These are phyloP conservation scores for Aspergillus ibericus DNA, from an alignment of 2,329 filamentous ascomycete species.

Conservation along the genomic window DNA sequence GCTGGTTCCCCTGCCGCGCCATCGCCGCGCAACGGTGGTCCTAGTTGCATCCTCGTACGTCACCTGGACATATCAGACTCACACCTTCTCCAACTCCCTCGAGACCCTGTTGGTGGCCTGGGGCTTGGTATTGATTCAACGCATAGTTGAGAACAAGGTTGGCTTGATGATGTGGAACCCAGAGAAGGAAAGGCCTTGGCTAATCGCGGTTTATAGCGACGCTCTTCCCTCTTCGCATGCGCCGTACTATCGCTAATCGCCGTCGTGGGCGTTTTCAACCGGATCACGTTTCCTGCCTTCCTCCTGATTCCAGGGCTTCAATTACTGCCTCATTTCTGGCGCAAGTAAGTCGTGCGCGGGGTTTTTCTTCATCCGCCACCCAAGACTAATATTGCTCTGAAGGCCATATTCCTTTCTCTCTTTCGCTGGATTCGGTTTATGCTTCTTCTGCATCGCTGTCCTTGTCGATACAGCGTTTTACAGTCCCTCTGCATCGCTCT, in stretches of 20 bases:
- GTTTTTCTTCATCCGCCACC: background rate
- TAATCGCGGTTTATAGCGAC: conserved; percentile 55
- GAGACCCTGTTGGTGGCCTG: conserved; percentile 91
- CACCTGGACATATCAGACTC: conserved; percentile 97
- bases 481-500: conserved; percentile 36
- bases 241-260: conserved; percentile 75
- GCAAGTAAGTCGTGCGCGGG: conserved; percentile 60
- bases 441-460: conserved; percentile 72
- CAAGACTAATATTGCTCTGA: conserved; percentile 15
- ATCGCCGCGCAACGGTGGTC: conserved; percentile 71
- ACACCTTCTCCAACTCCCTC: conserved; percentile 97
- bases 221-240: conserved; percentile 73
- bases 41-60: conserved; percentile 95
- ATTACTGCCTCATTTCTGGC: conserved; percentile 80
- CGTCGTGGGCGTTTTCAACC: conserved; percentile 89
- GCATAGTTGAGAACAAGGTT: conserved; percentile 78
- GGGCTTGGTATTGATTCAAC: conserved; percentile 87
- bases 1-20: conserved; percentile 71
- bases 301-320: conserved; percentile 78
- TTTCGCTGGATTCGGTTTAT: conserved; percentile 63
- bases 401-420: conserved; percentile 62
- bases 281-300: conserved; percentile 96
- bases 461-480: conserved; percentile 86
- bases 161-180: conserved; percentile 2
- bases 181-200: background rate